Evolutionary conservation across 441 rosid species (phyloP).

Genomic region (Populus hybrid): DNA sequence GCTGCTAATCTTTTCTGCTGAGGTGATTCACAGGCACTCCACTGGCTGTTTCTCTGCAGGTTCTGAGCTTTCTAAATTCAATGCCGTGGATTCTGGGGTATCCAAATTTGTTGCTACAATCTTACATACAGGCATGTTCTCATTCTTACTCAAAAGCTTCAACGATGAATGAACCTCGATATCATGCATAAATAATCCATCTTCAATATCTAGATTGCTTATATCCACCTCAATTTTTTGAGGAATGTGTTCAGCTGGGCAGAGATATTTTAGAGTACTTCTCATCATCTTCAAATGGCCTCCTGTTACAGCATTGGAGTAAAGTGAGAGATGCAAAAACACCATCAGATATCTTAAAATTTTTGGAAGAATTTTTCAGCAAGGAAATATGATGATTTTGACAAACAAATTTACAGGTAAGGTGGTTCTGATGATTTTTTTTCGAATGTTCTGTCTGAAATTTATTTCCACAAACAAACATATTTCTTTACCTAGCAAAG

Average conservation of each 20-base stretch:
- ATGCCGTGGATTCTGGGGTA: conserved; percentile 34
- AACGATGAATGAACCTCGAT: conserved; percentile 60
- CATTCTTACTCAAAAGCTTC: conserved; percentile 76
- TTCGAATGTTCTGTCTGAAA: background rate
- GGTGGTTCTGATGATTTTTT: background rate
- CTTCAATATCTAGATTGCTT: conserved; percentile 75
- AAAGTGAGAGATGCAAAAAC: conserved; percentile 10
- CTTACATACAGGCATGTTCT: conserved; percentile 72
- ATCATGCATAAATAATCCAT: conserved; percentile 57
- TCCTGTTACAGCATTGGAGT: conserved; percentile 42
- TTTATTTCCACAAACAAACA: background rate
- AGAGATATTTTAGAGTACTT: conserved; percentile 45
- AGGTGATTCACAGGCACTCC: conserved; percentile 7
- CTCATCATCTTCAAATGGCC: conserved; percentile 56
- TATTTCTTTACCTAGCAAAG: background rate
- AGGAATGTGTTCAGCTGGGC: conserved; percentile 78
- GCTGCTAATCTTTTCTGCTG: background rate
- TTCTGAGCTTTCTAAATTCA: conserved; percentile 34
- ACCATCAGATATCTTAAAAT: background rate
- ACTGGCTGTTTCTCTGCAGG: conserved; percentile 28
- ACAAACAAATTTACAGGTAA: background rate
- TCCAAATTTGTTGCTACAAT: conserved; percentile 41
- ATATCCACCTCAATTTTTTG: conserved; percentile 82
- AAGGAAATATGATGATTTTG: background rate
- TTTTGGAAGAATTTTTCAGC: background rate